Base-by-base conservation (phyloP, 2,329 filamentous ascomycete genomes). In the Sporothrix phasma region DNA sequence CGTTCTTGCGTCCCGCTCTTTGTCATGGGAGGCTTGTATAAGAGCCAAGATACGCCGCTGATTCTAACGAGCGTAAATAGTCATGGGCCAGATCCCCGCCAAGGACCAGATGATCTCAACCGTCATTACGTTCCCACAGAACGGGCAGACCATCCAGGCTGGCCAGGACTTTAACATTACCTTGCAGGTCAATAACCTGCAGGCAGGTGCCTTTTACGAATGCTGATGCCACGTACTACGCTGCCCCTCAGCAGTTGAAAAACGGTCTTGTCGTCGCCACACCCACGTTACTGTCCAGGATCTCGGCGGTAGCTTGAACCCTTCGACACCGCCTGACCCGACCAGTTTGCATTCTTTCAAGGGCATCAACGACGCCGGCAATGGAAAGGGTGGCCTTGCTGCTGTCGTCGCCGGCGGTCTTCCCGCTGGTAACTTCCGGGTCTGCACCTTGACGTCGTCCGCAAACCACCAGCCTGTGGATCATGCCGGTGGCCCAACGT, bases 191-290 rank as follows among this genome's bases (percentile, higher is more conserved):
- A 67, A 72, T 63, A 83, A 84, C 73, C 76, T 86, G 64, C 71
- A 75, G 11, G 74, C 83, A n/a, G 84, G 84, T 8, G 74, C 77
- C 62, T 86, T n/a, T 86, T 70, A 85, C 83, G 66, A 85, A 86
- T 68, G 79, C 84, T n/a, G 76, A 78, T 60, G 75, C 71, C 62
- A 85, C 82, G 17, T 86, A 86, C 76, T 86, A 86, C 72, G 72
- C 81, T 1, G 82, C 83, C 11, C 84, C 84, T 10, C 83, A 85
- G 72, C 72, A 79, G 47, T 73, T 85, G 5, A 71, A 72, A 47
- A 64, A 72, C 26, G 83, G 83, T 49, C 72, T 77, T 43, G 76
- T 85, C 68, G 79, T 85, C 53, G 84, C 11, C 84, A 86, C 74
- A 82, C 81, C 3, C 84, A 86, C 72, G 75, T 86, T 64, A 83